Evolutionary conservation across 2,329 filamentous ascomycete genomes (phyloP).

Genomic region (Aspergillus sp.): DNA sequence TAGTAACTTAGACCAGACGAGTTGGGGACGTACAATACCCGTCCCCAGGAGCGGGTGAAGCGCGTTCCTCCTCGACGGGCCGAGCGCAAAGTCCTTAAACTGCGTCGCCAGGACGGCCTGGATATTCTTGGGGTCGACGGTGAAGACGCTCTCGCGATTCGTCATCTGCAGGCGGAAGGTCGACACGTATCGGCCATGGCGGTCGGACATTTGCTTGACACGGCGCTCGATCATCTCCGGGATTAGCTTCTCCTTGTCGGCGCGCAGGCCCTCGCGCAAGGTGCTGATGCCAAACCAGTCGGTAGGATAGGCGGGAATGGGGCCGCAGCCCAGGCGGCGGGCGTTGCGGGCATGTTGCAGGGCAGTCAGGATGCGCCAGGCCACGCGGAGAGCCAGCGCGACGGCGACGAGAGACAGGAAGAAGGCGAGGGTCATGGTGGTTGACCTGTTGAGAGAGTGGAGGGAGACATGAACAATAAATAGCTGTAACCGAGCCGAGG

Average conservation of each 20-base stretch:
- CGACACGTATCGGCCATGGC: constrained; percentile 16
- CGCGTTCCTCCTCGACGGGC: constrained; percentile 60
- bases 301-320: constrained; percentile 16
- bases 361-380: constrained; percentile 13
- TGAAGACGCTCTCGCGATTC: constrained; percentile 17
- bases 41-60: constrained; percentile 25
- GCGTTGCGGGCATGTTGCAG: constrained; percentile 20
- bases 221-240: constrained; percentile 14
- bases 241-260: constrained; percentile 16
- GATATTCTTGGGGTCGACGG: constrained; percentile 51
- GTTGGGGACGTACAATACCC: constrained; percentile 35
- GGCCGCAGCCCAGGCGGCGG: constrained; percentile 15
- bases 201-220: constrained; percentile 11
- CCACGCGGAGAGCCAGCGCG: constrained; percentile 14
- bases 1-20: neutral
- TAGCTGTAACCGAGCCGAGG: no score
- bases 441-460: no score
- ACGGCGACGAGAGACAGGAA: constrained; percentile 16
- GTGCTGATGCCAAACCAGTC: constrained; percentile 19
- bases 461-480: no score
- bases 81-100: constrained; percentile 76
- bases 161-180: constrained; percentile 18
- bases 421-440: constrained; percentile 11
- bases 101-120: constrained; percentile 78
- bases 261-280: constrained; percentile 13